Percentiles rank a stretch among this genome's conserved stretches.
Conservation (phyloP, 495 filamentous ascomycete genomes). For the Poronia punctata region DNA sequence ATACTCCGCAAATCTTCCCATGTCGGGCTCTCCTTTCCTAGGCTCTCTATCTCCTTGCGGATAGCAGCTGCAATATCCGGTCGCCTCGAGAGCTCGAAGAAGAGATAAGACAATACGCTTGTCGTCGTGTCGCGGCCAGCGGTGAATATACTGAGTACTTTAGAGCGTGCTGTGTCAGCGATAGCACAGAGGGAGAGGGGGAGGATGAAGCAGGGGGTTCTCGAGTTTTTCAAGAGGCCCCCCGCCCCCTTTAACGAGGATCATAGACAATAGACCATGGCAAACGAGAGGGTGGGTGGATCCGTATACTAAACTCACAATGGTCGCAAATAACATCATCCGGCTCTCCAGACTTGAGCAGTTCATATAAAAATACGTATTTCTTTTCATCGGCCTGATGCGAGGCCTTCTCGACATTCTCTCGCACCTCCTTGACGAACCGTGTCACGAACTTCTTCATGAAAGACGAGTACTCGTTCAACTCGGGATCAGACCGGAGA, state of each 20-base stretch:
- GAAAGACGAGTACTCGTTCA: conserved; percentile 32
- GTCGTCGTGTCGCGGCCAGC: conserved; percentile 59
- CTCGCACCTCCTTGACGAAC: conserved; percentile 32
- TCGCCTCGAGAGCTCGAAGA: conserved; percentile 53
- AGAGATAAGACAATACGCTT: conserved; percentile 48
- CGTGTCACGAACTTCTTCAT: conserved; percentile 35
- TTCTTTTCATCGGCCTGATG: conserved; percentile 15
- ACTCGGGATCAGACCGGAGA: conserved; percentile 43
- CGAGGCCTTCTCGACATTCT: conserved; percentile 11
- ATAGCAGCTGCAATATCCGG: conserved; percentile 45
- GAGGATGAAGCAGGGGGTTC: too few species aligned
- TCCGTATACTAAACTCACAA: conserved; percentile 4
- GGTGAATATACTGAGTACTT: conserved; percentile 12
- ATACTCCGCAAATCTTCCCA: conserved; percentile 42
- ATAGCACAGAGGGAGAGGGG: not conserved
- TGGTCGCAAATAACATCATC: conserved; percentile 35
- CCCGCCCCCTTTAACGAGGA: too few species aligned
- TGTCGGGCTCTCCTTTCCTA: conserved; percentile 21
- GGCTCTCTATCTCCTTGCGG: conserved; percentile 36
- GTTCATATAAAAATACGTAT: conserved; percentile 47
- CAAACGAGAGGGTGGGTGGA: not conserved
- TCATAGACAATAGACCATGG: not conserved
- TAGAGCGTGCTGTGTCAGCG: not conserved
- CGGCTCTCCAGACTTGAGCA: conserved; percentile 32
- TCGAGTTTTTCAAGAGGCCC: too few species aligned